Base-by-base conservation (phyloP, 2,329 filamentous ascomycete species). In the Nakataea oryzae region DNA sequence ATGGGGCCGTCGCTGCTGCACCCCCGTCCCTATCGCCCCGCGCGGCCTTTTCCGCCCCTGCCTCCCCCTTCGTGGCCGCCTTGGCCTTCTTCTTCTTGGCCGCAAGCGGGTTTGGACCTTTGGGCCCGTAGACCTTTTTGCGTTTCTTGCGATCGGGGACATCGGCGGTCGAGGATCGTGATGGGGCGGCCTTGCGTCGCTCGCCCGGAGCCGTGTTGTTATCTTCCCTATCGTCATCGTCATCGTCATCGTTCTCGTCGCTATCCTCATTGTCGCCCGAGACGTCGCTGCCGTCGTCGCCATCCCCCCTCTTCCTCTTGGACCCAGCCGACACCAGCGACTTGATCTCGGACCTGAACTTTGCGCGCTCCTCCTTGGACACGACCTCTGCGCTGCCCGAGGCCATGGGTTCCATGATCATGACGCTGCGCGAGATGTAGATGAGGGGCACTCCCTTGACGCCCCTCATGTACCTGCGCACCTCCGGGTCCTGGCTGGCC, bases 381-480 rank as follows among this genome's bases (percentile, higher is more conserved):
- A 87, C 82, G 58, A 85, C 80, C 63, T 83, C 79, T 54, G 81
- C 82, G 21, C 86, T 89, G 61, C 81, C 81, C 54, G 79, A 81
- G 24, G 88, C 86, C 88, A 95, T 72, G 50, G 72, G 81, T 71
- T 87, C 86, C 78, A 90, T 80, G 62, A 89, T 86, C 84, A 93
- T 90, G 61, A 96, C 89, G 64, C 86, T 86, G 28, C 67, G 64
- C 41, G 61, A 55, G 66, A 93, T 88, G 71, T 93, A 93, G 58
- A 95, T 83, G 64, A 93, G 73, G 26, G 90, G 90, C 59, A 91
- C 87, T 26, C 89, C 90, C 28, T 84, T 81, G 26, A 93, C 80
- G n/a, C 74, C 75, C 60, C 89, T 81, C 76, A 93, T 80, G 66
- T 78, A 76, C 58, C 81, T 79, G 66, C 90, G 78, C 57, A 90